phyloP scores from a whole-genome alignment of 345 rosid species.

The Salix brachista region DNA sequence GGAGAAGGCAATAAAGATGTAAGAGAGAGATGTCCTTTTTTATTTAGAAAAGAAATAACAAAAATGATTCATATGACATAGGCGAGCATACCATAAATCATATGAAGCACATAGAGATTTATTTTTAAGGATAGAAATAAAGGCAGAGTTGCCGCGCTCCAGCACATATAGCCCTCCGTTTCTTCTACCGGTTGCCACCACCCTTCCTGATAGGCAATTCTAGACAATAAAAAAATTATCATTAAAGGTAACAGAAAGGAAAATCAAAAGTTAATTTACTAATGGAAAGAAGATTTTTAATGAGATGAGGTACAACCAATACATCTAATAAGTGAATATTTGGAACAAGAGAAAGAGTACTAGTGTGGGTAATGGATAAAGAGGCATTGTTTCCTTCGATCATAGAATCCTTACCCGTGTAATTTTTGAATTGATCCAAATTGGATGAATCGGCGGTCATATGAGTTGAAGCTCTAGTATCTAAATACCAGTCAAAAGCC shows the following conservation, averaged over 20 bases:
- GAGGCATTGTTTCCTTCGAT: conserved; percentile 7
- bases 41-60: neutral
- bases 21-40: neutral
- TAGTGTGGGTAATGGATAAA: conserved; percentile 4
- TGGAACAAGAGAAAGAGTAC: neutral
- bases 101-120: neutral
- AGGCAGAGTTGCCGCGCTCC: neutral
- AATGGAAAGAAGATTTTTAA: conserved; percentile 11
- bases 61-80: neutral
- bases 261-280: conserved; percentile 4
- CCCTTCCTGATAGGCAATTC: neutral
- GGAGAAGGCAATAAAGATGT: conserved; percentile 4
- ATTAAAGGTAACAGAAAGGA: neutral
- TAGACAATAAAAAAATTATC: neutral
- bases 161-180: neutral
- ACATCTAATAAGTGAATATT: conserved; percentile 1
- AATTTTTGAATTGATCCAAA: neutral
- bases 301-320: conserved; percentile 10
- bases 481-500: neutral
- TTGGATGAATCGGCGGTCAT: neutral
- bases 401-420: conserved; percentile 11
- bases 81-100: conserved; percentile 6
- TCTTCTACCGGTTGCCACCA: neutral
- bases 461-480: neutral
- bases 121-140: neutral